Evolutionary conservation across 2,329 filamentous ascomycete genomes (phyloP), one percentile per base, ranked within the genome.

Genomic region (Penicillium aurantiogriseum): DNA sequence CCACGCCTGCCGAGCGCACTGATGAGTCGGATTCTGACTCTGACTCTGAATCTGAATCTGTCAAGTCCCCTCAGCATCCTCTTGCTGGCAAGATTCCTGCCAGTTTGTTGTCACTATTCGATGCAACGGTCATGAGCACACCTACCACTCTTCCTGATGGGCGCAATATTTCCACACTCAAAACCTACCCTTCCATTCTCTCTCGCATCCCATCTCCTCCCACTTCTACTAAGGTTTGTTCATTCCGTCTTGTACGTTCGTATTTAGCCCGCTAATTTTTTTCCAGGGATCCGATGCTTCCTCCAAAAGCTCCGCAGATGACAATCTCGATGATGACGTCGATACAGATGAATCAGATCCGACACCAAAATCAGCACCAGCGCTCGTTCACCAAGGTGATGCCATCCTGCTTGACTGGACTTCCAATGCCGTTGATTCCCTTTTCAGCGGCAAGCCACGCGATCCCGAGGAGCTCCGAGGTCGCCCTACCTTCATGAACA

Each of bases 351-450:
- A 62, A 21, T 65, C 67, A 39, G 55, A 60, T 9, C 2, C 15
- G n/a, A 36, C 54, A 47, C 11, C 43, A 48, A 25, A 58, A 51
- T 21, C 62, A 33, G 57, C 52, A 58, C 43, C 52, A 61, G 67
- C 88, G 0, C 78, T 96, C 40, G 83, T 97, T 63, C 85, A 89
- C 36, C 83, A 93, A 27, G 88, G 90, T 50, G 94, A 99, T 74
- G 90, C 85, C 25, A 86, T 99, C 47, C 80, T 97, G 6, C 83
- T 97, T 11, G 92, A 97, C 66, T 99, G 93, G 92, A 84, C 80
- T 43, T 79, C 85, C 8, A 81, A 88, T 8, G 87, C 86, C 6
- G 89, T 85, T 71, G 86, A 93, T 19, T 79, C 79, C 17, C 79
- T 96, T 23, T 97, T 96, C 69, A 65, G 69, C 54, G 62, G 65